Conservation (phyloP, 345 rosid genomes). For the Carallia pectinifolia region DNA sequence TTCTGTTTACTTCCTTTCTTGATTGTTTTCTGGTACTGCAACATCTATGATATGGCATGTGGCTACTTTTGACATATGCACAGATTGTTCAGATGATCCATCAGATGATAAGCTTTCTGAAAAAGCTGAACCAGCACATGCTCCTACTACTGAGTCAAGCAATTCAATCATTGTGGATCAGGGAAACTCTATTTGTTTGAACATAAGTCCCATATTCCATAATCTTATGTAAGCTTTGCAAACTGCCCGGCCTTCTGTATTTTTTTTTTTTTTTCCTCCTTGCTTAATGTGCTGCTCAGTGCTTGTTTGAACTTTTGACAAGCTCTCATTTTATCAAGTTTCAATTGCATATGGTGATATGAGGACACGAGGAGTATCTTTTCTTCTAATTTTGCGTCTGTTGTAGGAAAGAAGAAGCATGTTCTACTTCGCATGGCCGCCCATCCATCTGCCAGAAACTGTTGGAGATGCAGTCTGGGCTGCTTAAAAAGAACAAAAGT, state of each 20-base stretch:
- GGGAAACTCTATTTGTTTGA: constrained; percentile 25
- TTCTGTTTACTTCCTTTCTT: too few species aligned
- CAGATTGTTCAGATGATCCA: constrained; percentile 14
- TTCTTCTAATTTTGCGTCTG: background rate
- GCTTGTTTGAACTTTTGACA: too few species aligned
- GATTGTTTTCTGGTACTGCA: too few species aligned
- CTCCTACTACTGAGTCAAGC: constrained; percentile 20
- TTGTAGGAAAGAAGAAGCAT: constrained; percentile 48
- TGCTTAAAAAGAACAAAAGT: constrained; percentile 25
- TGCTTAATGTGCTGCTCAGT: too few species aligned
- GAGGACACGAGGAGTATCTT: too few species aligned
- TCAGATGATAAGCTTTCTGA: constrained; percentile 31
- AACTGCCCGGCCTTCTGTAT: too few species aligned
- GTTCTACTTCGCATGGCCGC: constrained; percentile 50
- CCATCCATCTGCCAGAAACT: constrained; percentile 52
- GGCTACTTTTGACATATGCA: too few species aligned
- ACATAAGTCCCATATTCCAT: constrained; percentile 28
- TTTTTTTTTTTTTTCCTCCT: too few species aligned
- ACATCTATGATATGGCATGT: too few species aligned
- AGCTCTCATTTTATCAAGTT: too few species aligned
- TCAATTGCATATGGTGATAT: too few species aligned
- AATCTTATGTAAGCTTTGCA: constrained; percentile 49
- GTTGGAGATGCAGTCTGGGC: constrained; percentile 36
- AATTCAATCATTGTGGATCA: constrained; percentile 19
- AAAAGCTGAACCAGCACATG: constrained; percentile 29